Conservation (phyloP, 257 asterid genomes). For the Linderniella brevidens region DNA sequence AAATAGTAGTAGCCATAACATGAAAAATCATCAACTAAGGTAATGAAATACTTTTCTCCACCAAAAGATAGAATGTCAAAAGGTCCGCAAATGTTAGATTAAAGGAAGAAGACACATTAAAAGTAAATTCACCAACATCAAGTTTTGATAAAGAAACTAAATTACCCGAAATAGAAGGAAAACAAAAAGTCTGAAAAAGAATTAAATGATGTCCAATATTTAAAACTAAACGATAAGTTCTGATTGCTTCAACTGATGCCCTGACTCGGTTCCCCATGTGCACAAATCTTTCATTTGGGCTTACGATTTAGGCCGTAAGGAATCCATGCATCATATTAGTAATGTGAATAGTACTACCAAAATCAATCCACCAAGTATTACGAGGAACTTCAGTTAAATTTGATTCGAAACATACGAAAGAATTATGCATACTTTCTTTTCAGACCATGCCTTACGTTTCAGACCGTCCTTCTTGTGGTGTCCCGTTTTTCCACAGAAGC, state of each 20-base stretch:
- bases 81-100: neutral
- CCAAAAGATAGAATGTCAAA: neutral
- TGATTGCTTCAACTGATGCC: neutral
- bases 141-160: neutral
- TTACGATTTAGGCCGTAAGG: too few species aligned
- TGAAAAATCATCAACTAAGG: too few species aligned
- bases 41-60: neutral
- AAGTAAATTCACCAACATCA: neutral
- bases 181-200: neutral
- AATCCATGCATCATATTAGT: conserved; percentile 6
- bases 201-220: neutral
- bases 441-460: too few species aligned
- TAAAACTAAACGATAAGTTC: neutral
- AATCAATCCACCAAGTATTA: conserved; percentile 12
- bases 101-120: neutral
- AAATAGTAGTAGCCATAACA: neutral
- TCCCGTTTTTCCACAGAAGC: neutral
- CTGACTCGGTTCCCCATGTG: too few species aligned
- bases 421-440: too few species aligned
- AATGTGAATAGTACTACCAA: conserved; percentile 7
- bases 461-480: too few species aligned
- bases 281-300: too few species aligned
- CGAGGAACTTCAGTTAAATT: conserved; percentile 1
- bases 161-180: neutral
- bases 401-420: too few species aligned